Percentiles rank a stretch among this genome's conserved stretches.
Evolutionary conservation across 1,284 basidiomycete genomes (phyloP).

Genomic region (Trichosporon coremiiforme): DNA sequence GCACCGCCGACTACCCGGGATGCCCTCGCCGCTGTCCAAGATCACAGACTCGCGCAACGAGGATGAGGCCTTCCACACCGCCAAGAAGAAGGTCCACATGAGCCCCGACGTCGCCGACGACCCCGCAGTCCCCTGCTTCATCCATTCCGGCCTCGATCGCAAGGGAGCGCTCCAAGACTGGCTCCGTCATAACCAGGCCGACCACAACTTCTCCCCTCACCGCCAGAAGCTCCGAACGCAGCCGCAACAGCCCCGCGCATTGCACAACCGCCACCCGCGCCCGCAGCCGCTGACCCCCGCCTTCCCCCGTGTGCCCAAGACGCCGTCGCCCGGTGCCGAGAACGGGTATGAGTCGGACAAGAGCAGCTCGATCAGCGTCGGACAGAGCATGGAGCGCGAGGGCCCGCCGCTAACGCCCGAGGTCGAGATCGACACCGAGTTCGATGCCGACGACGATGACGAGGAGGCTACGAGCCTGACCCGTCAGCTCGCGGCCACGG

Average conservation of each 20-base stretch:
- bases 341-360: constrained; percentile 49
- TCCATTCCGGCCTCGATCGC: constrained; percentile 57
- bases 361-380: constrained; percentile 27
- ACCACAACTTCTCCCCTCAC: constrained; percentile 19
- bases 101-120: constrained; percentile 25
- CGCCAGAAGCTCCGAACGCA: constrained; percentile 16
- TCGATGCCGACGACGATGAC: constrained; percentile 54
- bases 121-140: constrained; percentile 53
- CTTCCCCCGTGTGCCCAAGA: constrained; percentile 2
- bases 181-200: constrained; percentile 37
- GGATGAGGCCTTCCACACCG: background rate
- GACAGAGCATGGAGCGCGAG: constrained; percentile 34
- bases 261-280: constrained; percentile 6
- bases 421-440: constrained; percentile 21
- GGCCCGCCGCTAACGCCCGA: constrained; percentile 27
- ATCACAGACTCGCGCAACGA: background rate
- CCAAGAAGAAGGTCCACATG: constrained; percentile 30
- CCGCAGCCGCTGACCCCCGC: constrained; percentile 25
- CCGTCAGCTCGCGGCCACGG: constrained; percentile 91
- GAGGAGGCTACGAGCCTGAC: constrained; percentile 74
- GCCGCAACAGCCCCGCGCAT: background rate
- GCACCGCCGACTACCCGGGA: constrained; percentile 4
- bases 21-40: constrained; percentile 21
- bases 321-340: constrained; percentile 6
- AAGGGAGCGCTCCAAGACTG: constrained; percentile 54